Evolutionary conservation across 805 yeast species (phyloP), one percentile per base, ranked within the genome.

Genomic region (Metschnikowia similis): DNA sequence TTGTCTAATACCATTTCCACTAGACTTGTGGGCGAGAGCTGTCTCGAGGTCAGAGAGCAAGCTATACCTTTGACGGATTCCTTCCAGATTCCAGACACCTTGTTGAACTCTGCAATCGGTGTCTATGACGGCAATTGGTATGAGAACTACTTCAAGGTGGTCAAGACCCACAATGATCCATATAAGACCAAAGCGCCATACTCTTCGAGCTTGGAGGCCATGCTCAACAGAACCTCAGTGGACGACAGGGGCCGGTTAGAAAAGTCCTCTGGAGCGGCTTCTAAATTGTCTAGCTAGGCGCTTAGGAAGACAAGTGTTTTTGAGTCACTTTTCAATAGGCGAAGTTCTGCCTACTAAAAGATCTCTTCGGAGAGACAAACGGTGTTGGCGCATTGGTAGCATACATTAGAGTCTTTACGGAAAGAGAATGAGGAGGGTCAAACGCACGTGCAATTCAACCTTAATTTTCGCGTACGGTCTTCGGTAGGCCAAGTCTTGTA

Each of bases 1-100:
- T 60, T 71, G 45, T 61, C 67, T 50, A 56, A 65, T 45, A 51
- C 55, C 43, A 56, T 69, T 45, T 58, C 66, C 38, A 56, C 61
- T 48, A 55, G 50, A 10, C 45, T 52, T 7, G 48, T 57, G n/a
- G 57, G 51, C n/a, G 55, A 43, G 31, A 31, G 50, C 34, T 57
- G 59, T 28, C 36, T 48, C 35, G 55, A 48, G 40, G 56, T 58
- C 29, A 35, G 62, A 13, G 45, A 48, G 21, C 59, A 54, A 39
- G 53, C 56, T 6, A 48, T 58, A 16, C 53, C 58, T 4, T 51
- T 57, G 50, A 56, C 59, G 1, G 62, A 58, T 47, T 56, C 62
- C 10, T 58, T 58, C 56, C 61, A 57, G 51, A 51, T 50, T 16
- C 59, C 62, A 3, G 62, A 58, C 37, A 41, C 52, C 13, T 48